These are phyloP conservation scores for Floccularia luteovirens DNA, from an alignment of 768 basidiomycete genomes.

Conservation along the genomic window DNA sequence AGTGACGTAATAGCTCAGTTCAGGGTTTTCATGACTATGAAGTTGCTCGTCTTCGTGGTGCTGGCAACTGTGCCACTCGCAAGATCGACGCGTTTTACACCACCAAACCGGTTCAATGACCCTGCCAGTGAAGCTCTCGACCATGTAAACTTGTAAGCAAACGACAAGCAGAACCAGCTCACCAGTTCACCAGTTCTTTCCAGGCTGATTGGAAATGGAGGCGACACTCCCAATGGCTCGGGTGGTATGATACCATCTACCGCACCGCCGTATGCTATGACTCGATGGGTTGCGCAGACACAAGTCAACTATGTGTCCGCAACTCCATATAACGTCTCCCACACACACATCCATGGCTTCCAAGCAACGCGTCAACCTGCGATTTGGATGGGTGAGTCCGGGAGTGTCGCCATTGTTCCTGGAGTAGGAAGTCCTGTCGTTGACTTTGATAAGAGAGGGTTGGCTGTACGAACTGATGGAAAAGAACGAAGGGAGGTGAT, in stretches of 20 bases:
- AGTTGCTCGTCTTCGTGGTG: too few relatives aligned
- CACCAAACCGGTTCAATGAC: too few relatives aligned
- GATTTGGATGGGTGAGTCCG: slow-evolving; percentile 86
- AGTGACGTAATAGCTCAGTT: too few relatives aligned
- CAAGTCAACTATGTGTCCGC: slow-evolving; percentile 70
- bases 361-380: slow-evolving; percentile 79
- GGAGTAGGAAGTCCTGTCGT: slow-evolving; percentile 26
- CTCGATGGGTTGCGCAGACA: slow-evolving; percentile 79
- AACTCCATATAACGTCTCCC: slow-evolving; percentile 62
- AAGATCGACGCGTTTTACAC: too few relatives aligned
- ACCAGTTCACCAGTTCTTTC: too few relatives aligned
- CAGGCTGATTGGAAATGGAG: slow-evolving; percentile 67
- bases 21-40: too few relatives aligned
- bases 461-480: slow-evolving; percentile 19
- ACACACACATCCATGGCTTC: slow-evolving; percentile 56
- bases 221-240: slow-evolving; percentile 59
- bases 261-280: slow-evolving; percentile 80
- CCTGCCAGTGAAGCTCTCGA: too few relatives aligned
- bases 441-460: slow-evolving; percentile 51
- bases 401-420: slow-evolving; percentile 51
- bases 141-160: too few relatives aligned
- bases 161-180: too few relatives aligned
- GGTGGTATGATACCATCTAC: slow-evolving; percentile 76
- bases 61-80: too few relatives aligned
- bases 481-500: slow-evolving; percentile 49